These are phyloP conservation scores for Dictyostelium purpureum DNA, from an alignment of 78 protist species.

Conservation along the genomic window DNA sequence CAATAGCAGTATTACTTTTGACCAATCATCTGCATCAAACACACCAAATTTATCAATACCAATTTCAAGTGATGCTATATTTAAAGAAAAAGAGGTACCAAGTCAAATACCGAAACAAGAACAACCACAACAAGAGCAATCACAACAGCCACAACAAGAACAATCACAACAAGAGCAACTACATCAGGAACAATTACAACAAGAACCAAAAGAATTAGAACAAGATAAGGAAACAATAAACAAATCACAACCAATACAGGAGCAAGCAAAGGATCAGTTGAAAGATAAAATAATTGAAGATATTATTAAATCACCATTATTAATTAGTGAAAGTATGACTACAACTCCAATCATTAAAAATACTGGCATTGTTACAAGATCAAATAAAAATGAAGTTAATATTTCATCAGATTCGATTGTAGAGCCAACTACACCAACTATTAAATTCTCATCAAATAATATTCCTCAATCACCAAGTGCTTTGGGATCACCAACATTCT, in stretches of 20 bases:
- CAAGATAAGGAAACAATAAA: too few species aligned
- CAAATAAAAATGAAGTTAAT: too few species aligned
- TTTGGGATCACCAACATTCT: slow-evolving; percentile 10
- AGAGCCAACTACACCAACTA: not conserved
- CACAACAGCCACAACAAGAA: not conserved
- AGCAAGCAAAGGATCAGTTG: too few species aligned
- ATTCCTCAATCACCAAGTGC: not conserved
- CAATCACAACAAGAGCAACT: too few species aligned
- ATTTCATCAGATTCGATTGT: too few species aligned
- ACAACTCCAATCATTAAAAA: not conserved
- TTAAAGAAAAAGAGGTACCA: not conserved
- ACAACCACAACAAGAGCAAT: not conserved
- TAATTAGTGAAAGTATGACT: too few species aligned
- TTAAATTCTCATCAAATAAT: not conserved
- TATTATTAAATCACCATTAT: too few species aligned
- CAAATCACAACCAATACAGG: too few species aligned
- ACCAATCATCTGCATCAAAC: not conserved
- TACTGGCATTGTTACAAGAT: too few species aligned
- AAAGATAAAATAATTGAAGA: too few species aligned
- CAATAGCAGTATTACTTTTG: not conserved
- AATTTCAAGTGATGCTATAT: not conserved
- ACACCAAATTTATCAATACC: not conserved
- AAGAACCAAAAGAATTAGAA: too few species aligned
- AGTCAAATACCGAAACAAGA: not conserved
- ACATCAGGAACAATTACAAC: too few species aligned